A percentile compares a stretch with the other conserved stretches of the same genome.
phyloP scores from a whole-genome alignment of 2,329 filamentous ascomycete genomes.

The Karstenula rhodostoma region DNA sequence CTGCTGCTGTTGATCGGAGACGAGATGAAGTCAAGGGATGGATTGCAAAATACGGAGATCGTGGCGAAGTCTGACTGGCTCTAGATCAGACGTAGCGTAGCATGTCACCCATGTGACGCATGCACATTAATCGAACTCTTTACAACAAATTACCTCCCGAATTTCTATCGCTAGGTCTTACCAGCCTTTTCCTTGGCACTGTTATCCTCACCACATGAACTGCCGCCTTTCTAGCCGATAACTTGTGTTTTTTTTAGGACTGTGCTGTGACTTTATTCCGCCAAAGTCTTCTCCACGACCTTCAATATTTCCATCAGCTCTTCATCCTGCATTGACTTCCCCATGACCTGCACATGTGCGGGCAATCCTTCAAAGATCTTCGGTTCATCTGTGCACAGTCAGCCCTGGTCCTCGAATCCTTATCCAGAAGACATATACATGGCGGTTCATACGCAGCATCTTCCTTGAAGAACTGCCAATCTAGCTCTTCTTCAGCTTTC shows the following conservation, averaged over 20 bases:
- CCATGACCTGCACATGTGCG: conserved; percentile 57
- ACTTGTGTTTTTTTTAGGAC: not conserved
- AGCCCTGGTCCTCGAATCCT: not conserved
- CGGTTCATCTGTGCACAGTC: conserved; percentile 49
- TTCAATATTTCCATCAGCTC: conserved; percentile 51
- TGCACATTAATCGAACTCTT: not conserved
- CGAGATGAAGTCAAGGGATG: not conserved
- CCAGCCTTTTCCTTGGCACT: no score
- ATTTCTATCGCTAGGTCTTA: not conserved
- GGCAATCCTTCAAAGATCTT: conserved; percentile 54
- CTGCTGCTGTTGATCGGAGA: not conserved
- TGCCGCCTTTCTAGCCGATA: not conserved
- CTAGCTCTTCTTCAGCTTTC: conserved; percentile 53
- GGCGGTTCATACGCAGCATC: conserved; percentile 45
- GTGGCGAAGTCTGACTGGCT: not conserved
- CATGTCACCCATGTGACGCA: not conserved
- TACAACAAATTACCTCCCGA: not conserved
- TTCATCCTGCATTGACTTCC: conserved; percentile 59
- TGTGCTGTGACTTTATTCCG: not conserved
- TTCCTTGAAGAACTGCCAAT: conserved; percentile 44
- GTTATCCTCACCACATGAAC: no score
- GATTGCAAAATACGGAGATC: not conserved
- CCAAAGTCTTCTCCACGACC: conserved; percentile 36
- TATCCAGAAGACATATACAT: conserved; percentile 35
- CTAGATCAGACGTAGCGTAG: not conserved